Evolutionary conservation across 768 basidiomycete species (phyloP).

Genomic region (Tricholoma saponaceum): DNA sequence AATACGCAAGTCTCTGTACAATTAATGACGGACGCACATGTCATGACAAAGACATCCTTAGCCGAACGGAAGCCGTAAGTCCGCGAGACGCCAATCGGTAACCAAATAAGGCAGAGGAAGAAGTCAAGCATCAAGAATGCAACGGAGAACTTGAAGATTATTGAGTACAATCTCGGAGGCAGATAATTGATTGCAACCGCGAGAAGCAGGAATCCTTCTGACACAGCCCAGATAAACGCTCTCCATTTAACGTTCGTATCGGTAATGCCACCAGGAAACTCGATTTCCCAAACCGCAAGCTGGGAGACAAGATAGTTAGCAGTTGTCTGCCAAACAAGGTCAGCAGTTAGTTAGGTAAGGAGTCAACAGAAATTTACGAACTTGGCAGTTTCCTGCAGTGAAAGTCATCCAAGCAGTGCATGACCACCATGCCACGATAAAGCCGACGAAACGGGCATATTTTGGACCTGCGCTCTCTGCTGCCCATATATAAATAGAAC

Average conservation of each 20-base stretch:
- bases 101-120: constrained; percentile 84
- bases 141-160: constrained; percentile 74
- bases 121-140: constrained; percentile 82
- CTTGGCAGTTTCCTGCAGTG: constrained; percentile 84
- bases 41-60: constrained; percentile 78
- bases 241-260: constrained; percentile 81
- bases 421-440: constrained; percentile 91
- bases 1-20: background rate
- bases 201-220: constrained; percentile 66
- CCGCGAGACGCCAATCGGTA: constrained; percentile 84
- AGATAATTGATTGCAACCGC: constrained; percentile 84
- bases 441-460: constrained; percentile 82
- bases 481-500: constrained; percentile 94
- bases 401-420: constrained; percentile 98
- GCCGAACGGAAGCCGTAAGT: constrained; percentile 89
- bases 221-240: constrained; percentile 78
- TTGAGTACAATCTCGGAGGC: constrained; percentile 70
- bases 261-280: constrained; percentile 77
- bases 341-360: background rate
- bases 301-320: constrained; percentile 90
- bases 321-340: constrained; percentile 50
- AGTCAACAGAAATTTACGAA: constrained; percentile 22
- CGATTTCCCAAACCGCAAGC: constrained; percentile 70
- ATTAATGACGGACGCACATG: constrained; percentile 45
- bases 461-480: constrained; percentile 89